Evolutionary conservation across 2,329 filamentous ascomycete species (phyloP), one percentile per base, ranked within the genome.

Genomic region (Diaporthe citri): DNA sequence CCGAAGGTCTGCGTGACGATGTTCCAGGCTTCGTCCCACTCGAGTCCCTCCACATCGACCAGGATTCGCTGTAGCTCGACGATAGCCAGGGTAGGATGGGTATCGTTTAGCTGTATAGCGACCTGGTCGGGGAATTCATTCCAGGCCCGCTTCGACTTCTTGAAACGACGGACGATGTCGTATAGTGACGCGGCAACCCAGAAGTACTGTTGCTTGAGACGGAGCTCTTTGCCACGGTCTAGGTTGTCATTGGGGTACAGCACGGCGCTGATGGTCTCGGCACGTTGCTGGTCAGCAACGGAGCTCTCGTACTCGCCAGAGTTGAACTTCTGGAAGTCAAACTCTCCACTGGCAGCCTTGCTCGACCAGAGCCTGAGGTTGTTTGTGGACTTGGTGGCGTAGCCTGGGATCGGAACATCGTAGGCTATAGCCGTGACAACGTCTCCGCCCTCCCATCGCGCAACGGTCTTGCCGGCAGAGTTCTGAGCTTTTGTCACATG

Each of bases 301-400:
- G 97, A 97, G 86, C 94, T 97, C 86, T 99, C 97, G 82, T 99
- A 99, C 80, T 75, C 75, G 77, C 97, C 97, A 75, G 90, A 97
- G 86, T 99, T 99, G 92, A 99, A 99, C 84, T 98, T 98, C 82
- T 98, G 96, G 86, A 99, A 99, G 86, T 99, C 96, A 78, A 99
- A 99, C 84, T 99, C 97, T 78, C 97, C 97, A 79, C 95, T 96
- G 60, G 96, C 96, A 57, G 97, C 96, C 86, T 98, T 98, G 88
- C 95, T 98, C 59, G 95, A 98, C 97, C 97, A 99, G 52, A 99
- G 89, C 76, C 97, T 93, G 77, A 99, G 89, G 86, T 99, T 99
- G 88, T 99, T 99, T 79, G 96, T 98, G 15, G 96, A 96, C 10
- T 91, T 88, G 0, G 97, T 99, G 77, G 91, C 92, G 82, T 95